Conservation (phyloP, 1,139 yeast species). For the Fermentozyma sake region DNA sequence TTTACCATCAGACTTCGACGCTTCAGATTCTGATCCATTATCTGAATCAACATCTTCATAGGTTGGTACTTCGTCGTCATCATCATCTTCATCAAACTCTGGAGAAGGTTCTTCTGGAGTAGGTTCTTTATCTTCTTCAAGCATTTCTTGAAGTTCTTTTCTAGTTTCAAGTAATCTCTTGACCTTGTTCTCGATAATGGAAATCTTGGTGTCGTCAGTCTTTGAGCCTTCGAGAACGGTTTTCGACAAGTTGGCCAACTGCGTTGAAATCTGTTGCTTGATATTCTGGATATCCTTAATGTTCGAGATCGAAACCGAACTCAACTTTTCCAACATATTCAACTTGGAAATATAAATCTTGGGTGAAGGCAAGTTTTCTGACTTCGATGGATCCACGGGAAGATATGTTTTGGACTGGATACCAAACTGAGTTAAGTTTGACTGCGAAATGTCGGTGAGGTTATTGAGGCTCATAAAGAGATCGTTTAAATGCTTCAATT, state of each 20-base stretch:
- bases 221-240: conserved; percentile 39
- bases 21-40: conserved; percentile 12
- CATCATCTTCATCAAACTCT: conserved; percentile 16
- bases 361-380: conserved; percentile 51
- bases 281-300: conserved; percentile 36
- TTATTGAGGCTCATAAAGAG: conserved; percentile 26
- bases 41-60: conserved; percentile 29
- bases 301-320: conserved; percentile 31
- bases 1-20: conserved; percentile 1
- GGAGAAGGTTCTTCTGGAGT: conserved; percentile 12
- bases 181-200: conserved; percentile 38
- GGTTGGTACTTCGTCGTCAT: conserved; percentile 22
- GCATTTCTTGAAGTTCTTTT: conserved; percentile 42
- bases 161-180: conserved; percentile 35
- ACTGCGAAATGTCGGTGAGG: conserved; percentile 29
- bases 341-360: conserved; percentile 44
- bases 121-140: conserved; percentile 16
- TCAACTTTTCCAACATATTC: conserved; percentile 38
- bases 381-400: conserved; percentile 36
- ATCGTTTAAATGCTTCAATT: conserved; percentile 34
- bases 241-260: conserved; percentile 38
- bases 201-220: conserved; percentile 42
- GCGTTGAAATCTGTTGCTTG: conserved; percentile 36
- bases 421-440: conserved; percentile 39
- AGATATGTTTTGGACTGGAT: conserved; percentile 40